Evolutionary conservation across 345 rosid genomes (phyloP), one percentile per base, ranked within the genome.

Genomic region (Aquilaria malaccensis): DNA sequence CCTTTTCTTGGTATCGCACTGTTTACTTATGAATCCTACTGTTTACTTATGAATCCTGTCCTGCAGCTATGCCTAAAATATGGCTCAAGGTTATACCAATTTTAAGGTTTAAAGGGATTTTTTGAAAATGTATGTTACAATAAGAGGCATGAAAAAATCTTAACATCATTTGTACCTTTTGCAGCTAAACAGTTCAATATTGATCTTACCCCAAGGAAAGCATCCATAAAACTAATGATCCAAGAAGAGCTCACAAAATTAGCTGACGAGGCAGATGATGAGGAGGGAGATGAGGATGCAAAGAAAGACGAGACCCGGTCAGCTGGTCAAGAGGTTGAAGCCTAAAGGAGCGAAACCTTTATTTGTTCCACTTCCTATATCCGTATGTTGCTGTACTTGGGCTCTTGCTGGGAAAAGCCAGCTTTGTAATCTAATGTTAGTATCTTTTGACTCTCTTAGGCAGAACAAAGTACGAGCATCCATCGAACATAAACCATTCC

Each of bases 241-340:
- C 98, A 89, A 68, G 93, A 82, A 15, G 98, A 92, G 80, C 98
- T 92, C 47, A 82, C 91, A 10, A 92, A 89, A 77, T 67, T 92
- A 71, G 96, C 95, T 4, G 89, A 86, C 10, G 96, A 81, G 54
- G 88, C 67, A 1, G 95, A 85, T 1, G 84, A 83, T 7, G 95
- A 84, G 6, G 89, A 77, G 0, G 95, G 73, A 22, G 94, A 77
- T 4, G 85, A 66, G 1, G 81, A 80, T n/a, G 76, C 71, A 1
- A 78, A 56, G 78, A 78, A 79, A 53, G 82, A 74, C 6, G 79
- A 72, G 58, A 70, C 64, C 30, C 71, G 60, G 56, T 59, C 78
- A 3, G 79, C 68, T 13, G 81, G 75, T 13, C 63, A 66, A 74
- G 74, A 77, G 76, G 84, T 77, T 46, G 71, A 73, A 70, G 79